phyloP scores from a whole-genome alignment of 2,329 filamentous ascomycete genomes.

The Phaeoacremonium minimum region DNA sequence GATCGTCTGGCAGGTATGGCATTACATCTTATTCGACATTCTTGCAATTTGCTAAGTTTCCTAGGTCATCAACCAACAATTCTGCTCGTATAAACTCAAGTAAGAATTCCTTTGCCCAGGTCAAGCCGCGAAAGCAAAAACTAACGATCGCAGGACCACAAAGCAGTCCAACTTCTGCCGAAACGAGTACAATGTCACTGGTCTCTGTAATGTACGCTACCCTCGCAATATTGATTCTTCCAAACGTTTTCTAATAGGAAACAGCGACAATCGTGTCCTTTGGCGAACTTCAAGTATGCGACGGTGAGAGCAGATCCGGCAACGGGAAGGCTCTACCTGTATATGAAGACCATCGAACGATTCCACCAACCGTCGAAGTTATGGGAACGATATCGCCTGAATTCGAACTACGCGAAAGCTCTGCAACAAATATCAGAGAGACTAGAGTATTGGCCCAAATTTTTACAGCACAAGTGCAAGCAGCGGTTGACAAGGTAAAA shows the following conservation, averaged over 20 bases:
- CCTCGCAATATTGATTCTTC: too few relatives aligned
- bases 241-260: too few relatives aligned
- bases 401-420: constrained; percentile 85
- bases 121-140: neutral
- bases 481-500: constrained; percentile 88
- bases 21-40: constrained; percentile 66
- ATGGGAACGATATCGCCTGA: constrained; percentile 91
- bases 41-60: too few relatives aligned
- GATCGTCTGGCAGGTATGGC: constrained; percentile 96
- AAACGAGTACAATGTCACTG: constrained; percentile 86
- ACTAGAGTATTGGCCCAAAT: constrained; percentile 92
- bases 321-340: constrained; percentile 67
- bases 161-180: constrained; percentile 83
- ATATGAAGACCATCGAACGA: constrained; percentile 93
- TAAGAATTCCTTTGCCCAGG: constrained; percentile 32
- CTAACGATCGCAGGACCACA: constrained; percentile 56
- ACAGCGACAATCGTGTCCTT: constrained; percentile 84
- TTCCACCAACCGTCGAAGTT: constrained; percentile 83
- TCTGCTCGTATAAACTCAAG: constrained; percentile 94
- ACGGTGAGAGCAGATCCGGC: constrained; percentile 78
- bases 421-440: constrained; percentile 82
- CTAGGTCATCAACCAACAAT: constrained; percentile 71
- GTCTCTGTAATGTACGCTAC: constrained; percentile 80
- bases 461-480: constrained; percentile 91
- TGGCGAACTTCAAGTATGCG: constrained; percentile 89